Percentiles rank a stretch among this genome's conserved stretches.
These are phyloP conservation scores for Ustilago lituana DNA, from an alignment of 1,284 basidiomycete genomes.

Conservation along the genomic window DNA sequence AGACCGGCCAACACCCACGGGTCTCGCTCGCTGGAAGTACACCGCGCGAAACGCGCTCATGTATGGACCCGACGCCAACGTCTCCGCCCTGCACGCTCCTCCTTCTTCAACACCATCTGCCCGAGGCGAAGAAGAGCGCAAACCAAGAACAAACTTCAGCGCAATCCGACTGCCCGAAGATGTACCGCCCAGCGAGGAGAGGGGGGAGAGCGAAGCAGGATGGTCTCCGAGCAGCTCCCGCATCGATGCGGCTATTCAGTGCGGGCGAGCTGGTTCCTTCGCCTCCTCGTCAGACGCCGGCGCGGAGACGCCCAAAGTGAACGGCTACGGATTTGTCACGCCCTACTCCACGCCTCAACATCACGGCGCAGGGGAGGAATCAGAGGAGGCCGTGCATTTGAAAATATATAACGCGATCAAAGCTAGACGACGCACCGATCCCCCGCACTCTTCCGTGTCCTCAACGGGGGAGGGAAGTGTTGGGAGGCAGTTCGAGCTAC, in stretches of 20 bases:
- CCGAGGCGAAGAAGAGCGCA: not conserved
- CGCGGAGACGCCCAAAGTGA: constrained; percentile 37
- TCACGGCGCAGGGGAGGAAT: not conserved
- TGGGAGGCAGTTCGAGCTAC: constrained; percentile 21
- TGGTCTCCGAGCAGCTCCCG: constrained; percentile 55
- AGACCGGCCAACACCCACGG: constrained; percentile 15
- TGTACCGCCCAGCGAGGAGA: constrained; percentile 3
- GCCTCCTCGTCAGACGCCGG: not conserved
- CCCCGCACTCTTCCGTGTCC: too few species aligned
- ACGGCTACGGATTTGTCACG: constrained; percentile 58
- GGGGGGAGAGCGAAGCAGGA: constrained; percentile 14
- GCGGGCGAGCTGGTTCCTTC: constrained; percentile 16
- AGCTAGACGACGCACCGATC: not conserved
- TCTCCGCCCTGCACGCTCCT: constrained; percentile 11
- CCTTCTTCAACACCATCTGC: not conserved
- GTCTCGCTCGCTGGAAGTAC: constrained; percentile 35
- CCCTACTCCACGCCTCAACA: constrained; percentile 37
- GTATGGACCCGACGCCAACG: constrained; percentile 53
- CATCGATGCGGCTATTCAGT: constrained; percentile 56
- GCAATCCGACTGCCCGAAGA: constrained; percentile 8
- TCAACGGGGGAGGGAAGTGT: not conserved
- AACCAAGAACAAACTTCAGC: constrained; percentile 14
- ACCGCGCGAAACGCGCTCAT: constrained; percentile 57
- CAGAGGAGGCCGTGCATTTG: constrained; percentile 26
- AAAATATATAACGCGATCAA: constrained; percentile 31